Evolutionary conservation across 441 rosid genomes (phyloP), one percentile per base, ranked within the genome.

Genomic region (Syzygium syzygioides): DNA sequence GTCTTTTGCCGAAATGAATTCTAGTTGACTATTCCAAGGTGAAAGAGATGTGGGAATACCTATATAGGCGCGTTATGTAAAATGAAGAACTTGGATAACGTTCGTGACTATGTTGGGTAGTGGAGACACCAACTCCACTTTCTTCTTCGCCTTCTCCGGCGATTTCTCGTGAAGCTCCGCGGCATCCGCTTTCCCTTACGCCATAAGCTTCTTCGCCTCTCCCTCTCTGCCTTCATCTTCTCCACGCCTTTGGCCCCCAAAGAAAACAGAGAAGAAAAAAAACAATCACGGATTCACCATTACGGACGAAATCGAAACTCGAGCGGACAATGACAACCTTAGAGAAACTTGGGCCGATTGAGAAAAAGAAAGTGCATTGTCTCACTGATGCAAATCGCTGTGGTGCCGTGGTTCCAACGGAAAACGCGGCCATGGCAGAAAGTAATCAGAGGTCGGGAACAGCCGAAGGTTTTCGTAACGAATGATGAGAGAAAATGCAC

Each of bases 131-230:
- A 92, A 89, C 20, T 92, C 93, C 79, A 93, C 92, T 89, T 91
- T 91, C 88, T 92, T 94, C 89, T 92, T 90, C 14, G 90, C 90
- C 90, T 92, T 92, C 88, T 91, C 88, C 87, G 55, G 60, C 34
- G 93, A 92, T 79, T 88, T 91, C 89, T 94, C 92, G 87, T 88
- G 83, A 30, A 94, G 89, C 68, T 91, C 89, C 14, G 50, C 66
- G 62, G 95, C 93, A 85, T 94, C 95, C 85, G 93, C 90, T 14
- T 52, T 91, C 88, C 93, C 95, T 50, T 87, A 86, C 48, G 93
- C 93, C 15, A 92, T 94, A 20, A 92, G 50, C 90, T 91, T 93
- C 88, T 90, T 91, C 2, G 90, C 41, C 14, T 83, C 88, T 9
- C 89, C 56, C 86, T 94, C 86, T 94, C 95, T 18, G 91, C 87